phyloP scores from a whole-genome alignment of 1,284 basidiomycete species.

The Heliocybe sulcata region DNA sequence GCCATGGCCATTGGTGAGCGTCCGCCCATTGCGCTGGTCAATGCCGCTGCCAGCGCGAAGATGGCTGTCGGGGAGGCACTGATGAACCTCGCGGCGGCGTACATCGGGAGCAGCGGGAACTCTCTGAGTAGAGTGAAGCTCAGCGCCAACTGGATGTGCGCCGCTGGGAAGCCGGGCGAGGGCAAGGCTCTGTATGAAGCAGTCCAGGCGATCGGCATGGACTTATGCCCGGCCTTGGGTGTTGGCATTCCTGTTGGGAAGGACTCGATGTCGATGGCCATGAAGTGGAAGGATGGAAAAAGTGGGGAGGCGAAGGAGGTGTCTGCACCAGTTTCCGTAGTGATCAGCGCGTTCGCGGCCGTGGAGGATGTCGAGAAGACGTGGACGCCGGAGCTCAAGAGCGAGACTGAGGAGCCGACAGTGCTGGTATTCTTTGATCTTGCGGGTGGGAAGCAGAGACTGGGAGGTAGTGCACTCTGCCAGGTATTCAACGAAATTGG shows the following conservation, averaged over 20 bases:
- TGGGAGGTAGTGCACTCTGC: conserved; percentile 93
- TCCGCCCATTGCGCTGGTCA: conserved; percentile 86
- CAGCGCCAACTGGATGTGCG: conserved; percentile 99
- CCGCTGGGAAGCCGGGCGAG: conserved; percentile 86
- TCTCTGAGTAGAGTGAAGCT: conserved; percentile 80
- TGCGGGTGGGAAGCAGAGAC: conserved; percentile 74
- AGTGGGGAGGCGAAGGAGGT: conserved; percentile 70
- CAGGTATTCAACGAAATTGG: conserved; percentile 96
- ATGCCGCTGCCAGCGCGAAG: conserved; percentile 84
- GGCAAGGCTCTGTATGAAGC: conserved; percentile 90
- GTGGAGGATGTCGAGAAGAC: conserved; percentile 77
- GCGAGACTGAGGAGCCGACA: conserved; percentile 38
- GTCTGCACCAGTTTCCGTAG: conserved; percentile 85
- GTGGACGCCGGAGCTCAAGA: conserved; percentile 88
- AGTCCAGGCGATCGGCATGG: conserved; percentile 88
- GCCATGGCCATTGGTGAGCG: conserved; percentile 99
- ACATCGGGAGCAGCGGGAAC: conserved; percentile 35
- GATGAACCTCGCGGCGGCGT: conserved; percentile 86
- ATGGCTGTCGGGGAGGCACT: conserved; percentile 96
- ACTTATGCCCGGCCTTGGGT: conserved; percentile 92
- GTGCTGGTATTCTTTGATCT: conserved; percentile 89
- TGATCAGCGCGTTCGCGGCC: conserved; percentile 92
- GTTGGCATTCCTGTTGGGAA: conserved; percentile 97
- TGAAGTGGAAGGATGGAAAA: conserved; percentile 75
- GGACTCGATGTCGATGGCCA: conserved; percentile 99